These are phyloP conservation scores for Debaryomycetaceae sp. DNA, from an alignment of 1,139 yeast species.

Conservation along the genomic window DNA sequence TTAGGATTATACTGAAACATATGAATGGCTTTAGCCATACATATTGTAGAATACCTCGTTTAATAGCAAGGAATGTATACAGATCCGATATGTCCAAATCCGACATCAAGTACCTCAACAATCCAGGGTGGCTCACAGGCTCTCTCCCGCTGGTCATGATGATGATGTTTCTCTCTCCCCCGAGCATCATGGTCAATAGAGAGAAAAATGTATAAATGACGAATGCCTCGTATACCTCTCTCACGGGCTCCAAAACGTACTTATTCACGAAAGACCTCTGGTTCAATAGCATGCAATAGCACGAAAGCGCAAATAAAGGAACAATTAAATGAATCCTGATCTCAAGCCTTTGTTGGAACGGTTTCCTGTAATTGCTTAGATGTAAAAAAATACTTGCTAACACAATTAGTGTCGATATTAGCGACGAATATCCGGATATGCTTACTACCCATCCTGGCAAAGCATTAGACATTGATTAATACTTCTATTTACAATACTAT, in stretches of 20 bases:
- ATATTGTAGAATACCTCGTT: constrained; percentile 86
- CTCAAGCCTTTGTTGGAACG: constrained; percentile 81
- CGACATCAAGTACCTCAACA: constrained; percentile 45
- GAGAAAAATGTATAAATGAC: constrained; percentile 92
- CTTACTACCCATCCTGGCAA: constrained; percentile 34
- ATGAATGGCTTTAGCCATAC: constrained; percentile 91
- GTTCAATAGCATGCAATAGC: constrained; percentile 50
- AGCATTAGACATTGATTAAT: background rate
- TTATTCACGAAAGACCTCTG: constrained; percentile 35
- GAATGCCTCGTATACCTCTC: constrained; percentile 94
- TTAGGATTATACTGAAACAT: constrained; percentile 52
- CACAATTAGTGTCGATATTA: constrained; percentile 32
- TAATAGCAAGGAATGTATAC: constrained; percentile 65
- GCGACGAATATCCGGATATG: constrained; percentile 32
- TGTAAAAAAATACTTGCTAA: constrained; percentile 30
- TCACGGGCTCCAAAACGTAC: constrained; percentile 63
- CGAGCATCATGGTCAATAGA: constrained; percentile 74
- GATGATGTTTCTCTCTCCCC: constrained; percentile 87
- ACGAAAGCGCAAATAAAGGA: constrained; percentile 54
- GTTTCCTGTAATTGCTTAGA: constrained; percentile 72
- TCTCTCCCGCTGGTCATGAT: constrained; percentile 68
- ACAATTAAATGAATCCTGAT: constrained; percentile 73
- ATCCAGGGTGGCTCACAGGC: constrained; percentile 72
- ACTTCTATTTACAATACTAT: background rate
- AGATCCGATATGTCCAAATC: constrained; percentile 87